Evolutionary conservation across 2,329 filamentous ascomycete genomes (phyloP).

Genomic region (Diaporthe sp.): DNA sequence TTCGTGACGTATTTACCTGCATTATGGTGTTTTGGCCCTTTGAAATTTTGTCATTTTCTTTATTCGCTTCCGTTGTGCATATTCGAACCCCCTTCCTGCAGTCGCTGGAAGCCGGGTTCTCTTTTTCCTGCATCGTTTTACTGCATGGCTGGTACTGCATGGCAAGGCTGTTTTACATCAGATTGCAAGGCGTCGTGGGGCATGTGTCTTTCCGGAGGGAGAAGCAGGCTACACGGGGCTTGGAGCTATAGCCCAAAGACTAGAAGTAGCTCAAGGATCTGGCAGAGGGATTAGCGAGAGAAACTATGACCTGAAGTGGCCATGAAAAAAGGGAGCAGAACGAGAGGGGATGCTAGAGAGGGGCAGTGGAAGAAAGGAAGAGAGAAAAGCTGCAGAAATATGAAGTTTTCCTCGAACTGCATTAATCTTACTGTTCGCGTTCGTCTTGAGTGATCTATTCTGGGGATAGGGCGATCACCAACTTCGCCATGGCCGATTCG

Average conservation of each 20-base stretch:
- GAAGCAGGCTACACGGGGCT: conserved; percentile 14
- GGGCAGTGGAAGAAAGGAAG: neutral
- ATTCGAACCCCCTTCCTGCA: conserved; percentile 10
- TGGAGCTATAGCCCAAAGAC: conserved; percentile 15
- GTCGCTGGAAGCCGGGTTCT: neutral
- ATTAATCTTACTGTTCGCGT: neutral
- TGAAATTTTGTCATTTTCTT: conserved; percentile 27
- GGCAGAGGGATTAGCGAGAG: neutral
- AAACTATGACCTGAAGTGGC: neutral
- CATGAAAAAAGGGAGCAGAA: neutral
- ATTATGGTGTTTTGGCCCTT: conserved; percentile 33
- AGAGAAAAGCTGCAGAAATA: conserved; percentile 14
- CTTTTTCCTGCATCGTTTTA: conserved; percentile 30
- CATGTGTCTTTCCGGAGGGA: conserved; percentile 8
- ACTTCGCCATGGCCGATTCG: neutral
- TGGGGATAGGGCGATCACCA: neutral
- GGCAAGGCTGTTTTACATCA: conserved; percentile 35
- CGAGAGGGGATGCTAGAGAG: neutral
- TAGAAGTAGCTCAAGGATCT: conserved; percentile 31
- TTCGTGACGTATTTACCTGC: conserved; percentile 31
- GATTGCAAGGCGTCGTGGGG: conserved; percentile 38
- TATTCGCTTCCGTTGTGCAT: conserved; percentile 38
- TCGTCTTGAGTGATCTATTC: neutral
- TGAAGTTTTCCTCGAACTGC: neutral
- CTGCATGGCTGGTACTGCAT: conserved; percentile 40